Evolutionary conservation across 306 rosid genomes (phyloP).

Genomic region (Prinsepia uniflora): DNA sequence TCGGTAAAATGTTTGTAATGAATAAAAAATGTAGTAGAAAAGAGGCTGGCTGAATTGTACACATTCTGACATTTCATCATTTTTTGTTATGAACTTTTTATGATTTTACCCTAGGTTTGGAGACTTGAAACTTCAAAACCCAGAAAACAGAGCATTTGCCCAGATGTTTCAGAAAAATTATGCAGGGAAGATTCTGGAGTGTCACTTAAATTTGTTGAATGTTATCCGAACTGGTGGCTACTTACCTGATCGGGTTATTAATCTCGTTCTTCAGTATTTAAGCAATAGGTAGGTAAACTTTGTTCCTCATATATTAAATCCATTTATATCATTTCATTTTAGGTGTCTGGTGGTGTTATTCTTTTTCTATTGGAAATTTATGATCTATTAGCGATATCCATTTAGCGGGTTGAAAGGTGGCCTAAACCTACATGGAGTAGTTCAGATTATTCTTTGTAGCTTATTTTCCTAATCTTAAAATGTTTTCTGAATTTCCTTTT

Average conservation of each 20-base stretch:
- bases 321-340: not conserved
- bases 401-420: not conserved
- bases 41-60: not conserved
- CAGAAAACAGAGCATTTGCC: conserved; percentile 86
- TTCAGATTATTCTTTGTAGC: not conserved
- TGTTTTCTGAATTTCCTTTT: not conserved
- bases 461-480: not conserved
- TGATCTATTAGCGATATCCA: not conserved
- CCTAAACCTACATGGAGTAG: not conserved
- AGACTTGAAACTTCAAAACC: conserved; percentile 89
- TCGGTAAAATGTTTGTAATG: conserved; percentile 47
- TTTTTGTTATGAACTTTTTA: not conserved
- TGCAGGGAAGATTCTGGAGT: conserved; percentile 89
- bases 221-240: conserved; percentile 82
- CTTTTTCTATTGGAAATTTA: not conserved
- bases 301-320: not conserved
- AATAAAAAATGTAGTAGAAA: conserved; percentile 2
- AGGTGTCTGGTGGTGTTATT: not conserved
- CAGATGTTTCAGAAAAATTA: conserved; percentile 91
- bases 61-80: conserved; percentile 5
- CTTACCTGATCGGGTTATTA: conserved; percentile 92
- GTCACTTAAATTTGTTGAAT: conserved; percentile 78
- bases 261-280: conserved; percentile 81
- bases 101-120: conserved; percentile 55
- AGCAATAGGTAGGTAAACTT: conserved; percentile 65